Evolutionary conservation across 306 rosid species (phyloP), one percentile per base, ranked within the genome.

Genomic region (Myrica gale): DNA sequence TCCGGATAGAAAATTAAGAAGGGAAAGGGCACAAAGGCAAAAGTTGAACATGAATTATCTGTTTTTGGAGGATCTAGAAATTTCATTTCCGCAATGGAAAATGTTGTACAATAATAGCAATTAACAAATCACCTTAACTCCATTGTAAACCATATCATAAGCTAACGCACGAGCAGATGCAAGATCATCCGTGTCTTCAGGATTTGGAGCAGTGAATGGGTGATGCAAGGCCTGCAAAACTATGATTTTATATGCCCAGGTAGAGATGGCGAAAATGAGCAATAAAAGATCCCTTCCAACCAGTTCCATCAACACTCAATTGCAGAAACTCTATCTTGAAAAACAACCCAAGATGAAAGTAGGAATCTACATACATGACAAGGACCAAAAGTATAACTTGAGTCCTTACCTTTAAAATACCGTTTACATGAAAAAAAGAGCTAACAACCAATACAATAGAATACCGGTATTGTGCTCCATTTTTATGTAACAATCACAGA

Each of bases 191-290:
- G 88, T 83, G 79, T 92, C 99, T 83, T 92, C 92, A 15, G 99
- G 93, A 82, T 95, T 90, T 70, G 99, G 99, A 37, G 99, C 99
- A 69, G 99, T 95, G 84, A 95, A 95, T 70, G 99, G 97, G 79
- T 95, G 99, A 78, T 95, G 99, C 86, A 95, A 83, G 77, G 99
- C 91, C 98, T 95, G 87, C 74, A 46, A 78, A 41, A 57, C 45
- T 16, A 71, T 67, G 17, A 72, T 39, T 72, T 43, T 63, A 12
- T 61, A 60, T 74, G 76, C 15, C 53, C 10, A 72, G 0, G 5
- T 51, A 75, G 57, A 17, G 68, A 75, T 74, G 10, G 20, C 44
- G 13, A 56, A 56, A 56, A 8, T 3, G 5, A 45, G 42, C 43
- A 75, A 39, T 16, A 45, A 79, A 32, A 75, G 11, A 78, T 50